Conservation (phyloP, 495 filamentous ascomycete genomes). For the Gamarada debralockiae region DNA sequence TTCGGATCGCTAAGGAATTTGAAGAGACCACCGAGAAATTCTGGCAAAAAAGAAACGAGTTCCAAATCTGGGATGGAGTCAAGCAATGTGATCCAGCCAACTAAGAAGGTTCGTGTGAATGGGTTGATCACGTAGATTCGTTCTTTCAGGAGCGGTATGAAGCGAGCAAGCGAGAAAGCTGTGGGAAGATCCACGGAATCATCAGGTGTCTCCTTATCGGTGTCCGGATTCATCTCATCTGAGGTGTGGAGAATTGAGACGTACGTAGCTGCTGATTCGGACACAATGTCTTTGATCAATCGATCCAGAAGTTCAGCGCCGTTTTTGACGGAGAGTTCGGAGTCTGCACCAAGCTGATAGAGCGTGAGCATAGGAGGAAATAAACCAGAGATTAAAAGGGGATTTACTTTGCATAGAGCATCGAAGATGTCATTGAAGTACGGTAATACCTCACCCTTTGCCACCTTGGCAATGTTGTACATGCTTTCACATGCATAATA, state of each 20-base stretch:
- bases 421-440: constrained; percentile 99
- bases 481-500: constrained; percentile 99
- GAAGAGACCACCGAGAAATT: constrained; percentile 86
- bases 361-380: constrained; percentile 3
- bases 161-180: constrained; percentile 86
- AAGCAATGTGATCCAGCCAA: constrained; percentile 91
- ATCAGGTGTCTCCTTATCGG: constrained; percentile 45
- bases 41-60: constrained; percentile 86
- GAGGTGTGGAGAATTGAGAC: constrained; percentile 73
- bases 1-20: constrained; percentile 90
- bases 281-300: constrained; percentile 95
- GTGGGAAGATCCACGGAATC: constrained; percentile 62
- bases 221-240: constrained; percentile 42
- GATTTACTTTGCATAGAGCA: constrained; percentile 83
- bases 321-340: constrained; percentile 96
- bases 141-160: constrained; percentile 90
- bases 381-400: background rate
- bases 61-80: constrained; percentile 98
- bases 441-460: constrained; percentile 91
- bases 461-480: constrained; percentile 99
- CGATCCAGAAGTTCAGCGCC: constrained; percentile 95
- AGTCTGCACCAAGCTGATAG: constrained; percentile 83
- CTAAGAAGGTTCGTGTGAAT: constrained; percentile 91
- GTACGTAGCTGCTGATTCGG: constrained; percentile 93
- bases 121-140: constrained; percentile 91